A percentile compares a stretch with the other conserved stretches of the same genome.
Evolutionary conservation across 129 eudicot species (phyloP).

Genomic region (Mikania micrantha): DNA sequence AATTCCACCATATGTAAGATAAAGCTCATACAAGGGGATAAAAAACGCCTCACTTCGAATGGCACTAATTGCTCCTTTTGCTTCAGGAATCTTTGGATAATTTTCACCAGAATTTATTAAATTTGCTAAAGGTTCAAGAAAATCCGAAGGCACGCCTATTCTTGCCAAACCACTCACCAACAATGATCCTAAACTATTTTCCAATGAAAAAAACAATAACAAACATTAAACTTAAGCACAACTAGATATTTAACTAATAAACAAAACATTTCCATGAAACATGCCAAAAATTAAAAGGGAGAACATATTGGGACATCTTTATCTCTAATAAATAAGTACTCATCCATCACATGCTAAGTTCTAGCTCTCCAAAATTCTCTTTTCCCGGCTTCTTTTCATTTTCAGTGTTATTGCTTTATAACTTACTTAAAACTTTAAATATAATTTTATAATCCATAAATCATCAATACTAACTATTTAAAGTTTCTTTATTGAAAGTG

Average conservation of each 20-base stretch:
- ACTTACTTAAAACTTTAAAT: too few species aligned
- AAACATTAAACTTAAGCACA: not conserved
- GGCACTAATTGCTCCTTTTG: slow-evolving; percentile 78
- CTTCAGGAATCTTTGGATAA: slow-evolving; percentile 76
- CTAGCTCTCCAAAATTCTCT: too few species aligned
- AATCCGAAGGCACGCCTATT: slow-evolving; percentile 55
- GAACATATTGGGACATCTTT: too few species aligned
- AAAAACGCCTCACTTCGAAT: slow-evolving; percentile 85
- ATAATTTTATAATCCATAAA: too few species aligned
- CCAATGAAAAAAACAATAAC: slow-evolving; percentile 10
- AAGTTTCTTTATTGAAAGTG: too few species aligned
- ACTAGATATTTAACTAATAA: not conserved
- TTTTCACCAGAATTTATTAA: slow-evolving; percentile 35
- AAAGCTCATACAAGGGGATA: slow-evolving; percentile 92
- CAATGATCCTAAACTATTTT: slow-evolving; percentile 47
- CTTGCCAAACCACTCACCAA: slow-evolving; percentile 49
- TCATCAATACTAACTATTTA: too few species aligned
- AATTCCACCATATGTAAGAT: slow-evolving; percentile 90
- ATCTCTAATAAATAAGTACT: too few species aligned
- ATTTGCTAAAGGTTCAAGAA: slow-evolving; percentile 48
- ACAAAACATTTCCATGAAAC: not conserved
- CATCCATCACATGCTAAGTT: too few species aligned
- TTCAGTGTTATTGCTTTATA: too few species aligned
- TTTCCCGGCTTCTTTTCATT: too few species aligned
- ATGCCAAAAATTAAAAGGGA: not conserved